Evolutionary conservation across 192 early-diverging fungal species (phyloP).

Genomic region (Coemansia sp.): DNA sequence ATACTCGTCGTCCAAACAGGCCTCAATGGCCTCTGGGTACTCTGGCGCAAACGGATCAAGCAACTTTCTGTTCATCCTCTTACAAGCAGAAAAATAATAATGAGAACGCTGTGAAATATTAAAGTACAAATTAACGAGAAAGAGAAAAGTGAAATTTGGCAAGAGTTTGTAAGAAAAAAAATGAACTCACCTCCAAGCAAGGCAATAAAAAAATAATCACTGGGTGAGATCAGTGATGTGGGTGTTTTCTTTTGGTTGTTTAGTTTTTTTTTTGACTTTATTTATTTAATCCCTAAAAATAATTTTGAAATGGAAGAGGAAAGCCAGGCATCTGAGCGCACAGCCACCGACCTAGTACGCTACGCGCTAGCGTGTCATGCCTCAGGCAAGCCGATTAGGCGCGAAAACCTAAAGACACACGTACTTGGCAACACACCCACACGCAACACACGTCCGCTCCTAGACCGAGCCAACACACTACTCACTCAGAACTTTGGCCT

Average conservation of each 20-base stretch:
- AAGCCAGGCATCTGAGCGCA: constrained; percentile 12
- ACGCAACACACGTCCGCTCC: constrained; percentile 14
- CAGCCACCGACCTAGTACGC: constrained; percentile 35
- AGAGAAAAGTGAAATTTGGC: not conserved
- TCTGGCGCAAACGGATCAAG: constrained; percentile 79
- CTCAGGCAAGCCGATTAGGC: constrained; percentile 28
- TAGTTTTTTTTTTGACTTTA: not conserved
- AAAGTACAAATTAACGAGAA: not conserved
- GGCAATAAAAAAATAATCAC: not conserved
- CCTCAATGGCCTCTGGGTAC: constrained; percentile 77
- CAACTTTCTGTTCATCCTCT: constrained; percentile 56
- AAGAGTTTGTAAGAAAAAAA: not conserved
- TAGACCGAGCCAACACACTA: constrained; percentile 28
- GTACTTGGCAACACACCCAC: constrained; percentile 2
- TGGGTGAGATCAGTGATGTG: not conserved
- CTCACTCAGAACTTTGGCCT: constrained; percentile 39
- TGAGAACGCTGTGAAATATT: not conserved
- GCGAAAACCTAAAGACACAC: constrained; percentile 29
- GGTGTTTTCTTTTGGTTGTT: not conserved
- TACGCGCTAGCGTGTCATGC: constrained; percentile 47
- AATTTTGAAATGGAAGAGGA: constrained; percentile 11
- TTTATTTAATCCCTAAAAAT: no score
- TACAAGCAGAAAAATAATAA: not conserved
- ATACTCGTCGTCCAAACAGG: constrained; percentile 70
- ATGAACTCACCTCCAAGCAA: not conserved